Evolutionary conservation across 345 rosid genomes (phyloP).

Genomic region (Hibiscus syriacus): DNA sequence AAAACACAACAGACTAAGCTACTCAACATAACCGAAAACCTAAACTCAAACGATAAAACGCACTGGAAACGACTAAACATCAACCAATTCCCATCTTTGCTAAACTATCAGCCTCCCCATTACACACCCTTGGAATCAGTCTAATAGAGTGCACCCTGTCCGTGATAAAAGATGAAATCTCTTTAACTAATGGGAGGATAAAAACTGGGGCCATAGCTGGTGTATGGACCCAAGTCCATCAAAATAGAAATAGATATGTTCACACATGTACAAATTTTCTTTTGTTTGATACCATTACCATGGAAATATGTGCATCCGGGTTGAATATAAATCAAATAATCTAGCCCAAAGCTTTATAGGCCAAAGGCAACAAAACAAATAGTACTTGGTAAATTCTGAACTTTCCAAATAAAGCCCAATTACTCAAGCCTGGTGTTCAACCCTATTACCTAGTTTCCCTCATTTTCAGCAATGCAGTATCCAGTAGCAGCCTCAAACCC

Average conservation of each 20-base stretch:
- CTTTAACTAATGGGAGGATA: too few species aligned
- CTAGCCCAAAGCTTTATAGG: neutral
- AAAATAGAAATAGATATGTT: neutral
- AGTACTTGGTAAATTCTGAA: neutral
- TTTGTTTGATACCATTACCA: neutral
- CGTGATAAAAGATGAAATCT: too few species aligned
- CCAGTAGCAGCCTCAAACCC: neutral
- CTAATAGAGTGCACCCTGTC: too few species aligned
- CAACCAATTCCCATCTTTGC: too few species aligned
- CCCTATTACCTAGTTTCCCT: neutral
- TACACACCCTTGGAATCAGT: too few species aligned
- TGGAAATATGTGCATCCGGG: neutral
- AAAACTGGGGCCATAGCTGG: too few species aligned
- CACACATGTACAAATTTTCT: neutral
- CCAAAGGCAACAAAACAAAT: too few species aligned
- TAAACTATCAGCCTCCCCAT: too few species aligned
- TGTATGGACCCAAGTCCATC: neutral
- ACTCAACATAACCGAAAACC: too few species aligned
- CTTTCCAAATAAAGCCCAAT: neutral
- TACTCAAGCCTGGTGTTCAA: neutral
- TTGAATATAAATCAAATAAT: neutral
- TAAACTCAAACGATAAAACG: too few species aligned
- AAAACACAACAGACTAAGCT: too few species aligned
- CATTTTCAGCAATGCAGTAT: neutral
- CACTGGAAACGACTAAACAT: too few species aligned